Evolutionary conservation across 352 stramenopile genomes (phyloP), one percentile per base, ranked within the genome.

Genomic region (Pythium aristosporum): DNA sequence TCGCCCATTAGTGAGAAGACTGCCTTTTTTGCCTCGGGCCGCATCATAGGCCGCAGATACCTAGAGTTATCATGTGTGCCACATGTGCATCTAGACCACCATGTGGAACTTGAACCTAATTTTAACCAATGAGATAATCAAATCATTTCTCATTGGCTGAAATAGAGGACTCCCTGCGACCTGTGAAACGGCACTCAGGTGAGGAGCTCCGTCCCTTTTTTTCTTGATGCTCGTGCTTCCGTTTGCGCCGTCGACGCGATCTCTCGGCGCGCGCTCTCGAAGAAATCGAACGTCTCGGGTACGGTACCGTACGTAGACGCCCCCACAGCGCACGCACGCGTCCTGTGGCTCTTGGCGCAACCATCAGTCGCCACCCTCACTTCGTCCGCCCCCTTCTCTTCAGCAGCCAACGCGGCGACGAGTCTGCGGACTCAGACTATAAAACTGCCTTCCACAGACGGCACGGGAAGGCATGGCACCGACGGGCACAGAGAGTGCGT

Each of bases 1-100:
- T 63, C 53, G 13, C 48, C 61, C 61, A 63, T 68, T 23, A 60
- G 16, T 54, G 16, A n/a, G 9, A 9, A 11, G 16, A 36, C 46
- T 42, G 5, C 23, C 13, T 10, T 8, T 23, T 34, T 11, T 23
- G 6, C 5, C 54, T 32, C 28, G 28, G 32, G 20, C 16, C 30
- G 8, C 30, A 39, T 13, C 34, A 39, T 39, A 10, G 34, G 25
- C 46, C n/a, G 44, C 13, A 49, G 60, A 61, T 67, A 56, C 44
- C 20, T 44, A 12, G 47, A 34, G 30, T 54, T 42, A 68, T 12
- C 46, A 21, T 18, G 47, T 32, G 46, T 54, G 18, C 54, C 48
- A 68, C 39, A 37, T 57, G 3, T 13, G 13, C 3, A 46, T 43
- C 4, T 55, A 16, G 48, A 10, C 1, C 48, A 55, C 9, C 16